phyloP scores from a whole-genome alignment of 73 alveolate genomes.

The Breviolum minutum region DNA sequence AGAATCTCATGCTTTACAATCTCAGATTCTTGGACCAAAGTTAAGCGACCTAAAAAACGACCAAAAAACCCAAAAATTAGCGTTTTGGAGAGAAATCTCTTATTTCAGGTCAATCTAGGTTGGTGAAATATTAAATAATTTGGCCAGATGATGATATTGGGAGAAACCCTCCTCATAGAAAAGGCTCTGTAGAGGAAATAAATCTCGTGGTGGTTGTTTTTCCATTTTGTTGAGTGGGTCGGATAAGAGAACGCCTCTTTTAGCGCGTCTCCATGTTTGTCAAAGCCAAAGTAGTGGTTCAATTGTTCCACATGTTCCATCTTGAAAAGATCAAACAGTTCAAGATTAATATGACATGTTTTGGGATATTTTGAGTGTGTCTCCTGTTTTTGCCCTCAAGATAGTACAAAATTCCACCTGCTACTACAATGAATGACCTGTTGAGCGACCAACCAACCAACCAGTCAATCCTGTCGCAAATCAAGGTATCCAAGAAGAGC shows the following conservation, averaged over 20 bases:
- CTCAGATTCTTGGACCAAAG: not conserved
- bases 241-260: no score
- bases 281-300: no score
- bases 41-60: no score
- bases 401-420: no score
- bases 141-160: not conserved
- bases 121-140: no score
- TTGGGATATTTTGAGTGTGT: not conserved
- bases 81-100: not conserved
- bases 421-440: not conserved
- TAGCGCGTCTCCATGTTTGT: no score
- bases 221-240: not conserved
- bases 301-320: no score
- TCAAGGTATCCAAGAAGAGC: slow-evolving; percentile 55
- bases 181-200: no score
- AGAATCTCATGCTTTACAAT: slow-evolving; percentile 56
- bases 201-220: no score
- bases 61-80: not conserved
- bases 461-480: not conserved
- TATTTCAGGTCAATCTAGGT: no score
- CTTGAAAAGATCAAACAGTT: not conserved
- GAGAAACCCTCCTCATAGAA: not conserved
- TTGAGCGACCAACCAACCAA: no score
- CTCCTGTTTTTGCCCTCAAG: not conserved
- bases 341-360: not conserved